Percentiles rank a stretch among this genome's conserved stretches.
phyloP scores from a whole-genome alignment of 768 basidiomycete species.

The Trametes villosa region DNA sequence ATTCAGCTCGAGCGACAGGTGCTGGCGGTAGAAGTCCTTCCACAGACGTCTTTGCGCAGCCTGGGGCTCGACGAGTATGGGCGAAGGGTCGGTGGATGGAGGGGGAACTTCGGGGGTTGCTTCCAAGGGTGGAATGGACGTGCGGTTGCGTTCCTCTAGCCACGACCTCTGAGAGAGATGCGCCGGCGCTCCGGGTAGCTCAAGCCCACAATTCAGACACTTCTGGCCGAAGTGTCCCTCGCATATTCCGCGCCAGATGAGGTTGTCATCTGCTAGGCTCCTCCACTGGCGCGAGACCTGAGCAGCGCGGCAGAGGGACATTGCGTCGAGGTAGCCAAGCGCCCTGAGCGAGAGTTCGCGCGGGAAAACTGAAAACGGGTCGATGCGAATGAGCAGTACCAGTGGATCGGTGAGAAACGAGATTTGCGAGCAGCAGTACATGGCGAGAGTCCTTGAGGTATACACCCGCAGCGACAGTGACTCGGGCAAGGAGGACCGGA shows the following conservation, averaged over 20 bases:
- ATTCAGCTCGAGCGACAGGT: constrained; percentile 94
- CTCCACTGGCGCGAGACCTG: constrained; percentile 90
- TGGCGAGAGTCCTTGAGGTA: constrained; percentile 96
- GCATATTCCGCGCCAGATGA: constrained; percentile 95
- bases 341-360: constrained; percentile 88
- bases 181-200: neutral
- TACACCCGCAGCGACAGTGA: constrained; percentile 87
- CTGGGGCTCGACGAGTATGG: constrained; percentile 33
- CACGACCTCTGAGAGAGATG: constrained; percentile 39
- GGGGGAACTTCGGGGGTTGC: constrained; percentile 7
- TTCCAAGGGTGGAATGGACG: constrained; percentile 36
- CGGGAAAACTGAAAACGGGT: constrained; percentile 90
- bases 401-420: constrained; percentile 95
- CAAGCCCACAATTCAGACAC: constrained; percentile 85
- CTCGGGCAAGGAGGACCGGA: no score
- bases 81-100: no score
- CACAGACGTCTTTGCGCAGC: constrained; percentile 78
- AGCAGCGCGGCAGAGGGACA: constrained; percentile 89
- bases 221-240: constrained; percentile 98
- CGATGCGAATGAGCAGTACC: constrained; percentile 89
- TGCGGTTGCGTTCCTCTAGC: constrained; percentile 31
- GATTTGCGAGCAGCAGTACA: constrained; percentile 99
- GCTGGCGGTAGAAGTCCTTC: constrained; percentile 98
- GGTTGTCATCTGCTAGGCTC: constrained; percentile 89
- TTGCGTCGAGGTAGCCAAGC: constrained; percentile 88